Evolutionary conservation across 2,329 filamentous ascomycete species (phyloP).

Genomic region (Pyricularia sp.): DNA sequence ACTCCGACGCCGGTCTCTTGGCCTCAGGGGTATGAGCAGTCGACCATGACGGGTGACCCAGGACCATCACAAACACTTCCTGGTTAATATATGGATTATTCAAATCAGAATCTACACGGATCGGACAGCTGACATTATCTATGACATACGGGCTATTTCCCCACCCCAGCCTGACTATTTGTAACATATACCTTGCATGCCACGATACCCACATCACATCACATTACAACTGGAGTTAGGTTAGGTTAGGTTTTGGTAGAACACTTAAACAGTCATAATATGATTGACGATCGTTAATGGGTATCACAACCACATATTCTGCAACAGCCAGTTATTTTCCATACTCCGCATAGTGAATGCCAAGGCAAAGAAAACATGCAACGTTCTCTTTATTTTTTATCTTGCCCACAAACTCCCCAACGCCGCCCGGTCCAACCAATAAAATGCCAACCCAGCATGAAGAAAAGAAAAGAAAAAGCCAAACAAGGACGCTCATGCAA

Average conservation of each 20-base stretch:
- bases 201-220: not conserved
- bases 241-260: not conserved
- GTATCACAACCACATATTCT: not conserved
- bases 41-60: not conserved
- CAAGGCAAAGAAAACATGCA: not conserved
- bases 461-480: not conserved
- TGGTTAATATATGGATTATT: not conserved
- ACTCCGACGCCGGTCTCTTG: not conserved
- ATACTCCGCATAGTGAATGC: not conserved
- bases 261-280: not conserved
- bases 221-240: not conserved
- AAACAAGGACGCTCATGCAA: conserved; percentile 42
- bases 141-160: not conserved
- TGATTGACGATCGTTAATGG: not conserved
- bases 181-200: not conserved
- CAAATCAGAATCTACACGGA: not conserved
- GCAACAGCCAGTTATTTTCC: not conserved
- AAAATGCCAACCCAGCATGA: not conserved
- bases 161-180: not conserved
- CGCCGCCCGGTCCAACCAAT: not conserved
- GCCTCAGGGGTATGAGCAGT: not conserved
- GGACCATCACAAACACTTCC: not conserved
- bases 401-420: not conserved
- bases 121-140: not conserved
- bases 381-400: not conserved